Evolutionary conservation across 2,329 filamentous ascomycete species (phyloP).

Genomic region (Teratosphaeria gauchensis): DNA sequence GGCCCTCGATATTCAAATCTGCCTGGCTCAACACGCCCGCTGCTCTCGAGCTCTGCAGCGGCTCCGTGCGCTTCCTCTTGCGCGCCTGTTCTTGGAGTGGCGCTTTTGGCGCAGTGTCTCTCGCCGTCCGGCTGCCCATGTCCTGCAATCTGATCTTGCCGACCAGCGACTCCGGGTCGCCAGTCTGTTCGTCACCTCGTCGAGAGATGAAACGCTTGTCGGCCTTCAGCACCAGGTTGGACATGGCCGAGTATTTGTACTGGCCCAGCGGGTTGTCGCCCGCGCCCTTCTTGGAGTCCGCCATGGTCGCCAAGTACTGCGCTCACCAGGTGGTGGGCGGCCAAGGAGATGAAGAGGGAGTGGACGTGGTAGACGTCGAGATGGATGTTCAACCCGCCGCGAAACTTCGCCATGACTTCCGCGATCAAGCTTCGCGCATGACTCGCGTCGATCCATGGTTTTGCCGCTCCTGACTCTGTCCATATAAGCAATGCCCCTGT

Average conservation of each 20-base stretch:
- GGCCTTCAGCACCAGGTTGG: conserved; percentile 99
- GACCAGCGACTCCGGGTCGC: conserved; percentile 93
- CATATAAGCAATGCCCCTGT: neutral
- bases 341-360: neutral
- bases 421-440: neutral
- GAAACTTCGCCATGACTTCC: neutral
- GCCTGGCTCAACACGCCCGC: conserved; percentile 73
- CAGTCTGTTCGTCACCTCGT: conserved; percentile 87
- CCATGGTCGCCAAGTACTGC: conserved; percentile 13
- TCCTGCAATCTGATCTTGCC: conserved; percentile 87
- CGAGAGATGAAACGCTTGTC: conserved; percentile 92
- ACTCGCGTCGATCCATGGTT: neutral
- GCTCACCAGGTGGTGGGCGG: neutral
- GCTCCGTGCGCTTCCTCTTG: conserved; percentile 72
- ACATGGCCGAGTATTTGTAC: conserved; percentile 50
- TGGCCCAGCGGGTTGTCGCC: conserved; percentile 27
- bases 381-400: neutral
- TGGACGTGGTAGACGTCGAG: neutral
- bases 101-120: conserved; percentile 69
- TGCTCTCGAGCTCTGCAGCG: conserved; percentile 54
- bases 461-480: neutral
- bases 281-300: conserved; percentile 19
- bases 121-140: conserved; percentile 79
- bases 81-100: conserved; percentile 50
- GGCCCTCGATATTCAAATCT: conserved; percentile 80